phyloP scores from a whole-genome alignment of 106 monocot species.

The Dendrobium chrysotoxum region DNA sequence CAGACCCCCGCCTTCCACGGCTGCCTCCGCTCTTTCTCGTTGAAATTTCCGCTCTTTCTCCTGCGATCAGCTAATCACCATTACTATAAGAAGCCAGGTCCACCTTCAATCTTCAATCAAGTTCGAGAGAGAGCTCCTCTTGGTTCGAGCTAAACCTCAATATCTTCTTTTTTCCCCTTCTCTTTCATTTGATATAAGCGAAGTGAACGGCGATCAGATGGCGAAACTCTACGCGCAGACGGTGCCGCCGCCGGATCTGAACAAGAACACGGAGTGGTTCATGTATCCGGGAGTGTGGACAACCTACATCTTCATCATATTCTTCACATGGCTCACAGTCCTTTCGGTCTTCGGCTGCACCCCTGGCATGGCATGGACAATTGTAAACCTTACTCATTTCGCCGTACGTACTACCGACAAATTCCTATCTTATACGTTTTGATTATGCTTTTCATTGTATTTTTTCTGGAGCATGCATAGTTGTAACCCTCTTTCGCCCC shows the following conservation, averaged over 20 bases:
- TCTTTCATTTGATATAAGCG: neutral
- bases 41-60: neutral
- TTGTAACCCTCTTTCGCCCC: neutral
- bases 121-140: neutral
- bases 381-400: conserved; percentile 51
- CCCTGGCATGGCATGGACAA: conserved; percentile 56
- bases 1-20: neutral
- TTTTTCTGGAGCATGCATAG: neutral
- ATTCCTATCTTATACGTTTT: neutral
- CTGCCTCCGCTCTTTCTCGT: neutral
- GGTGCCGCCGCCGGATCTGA: conserved; percentile 47
- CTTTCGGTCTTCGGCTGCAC: conserved; percentile 51
- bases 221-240: conserved; percentile 54
- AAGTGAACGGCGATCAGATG: conserved; percentile 16
- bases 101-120: neutral
- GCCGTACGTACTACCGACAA: conserved; percentile 13
- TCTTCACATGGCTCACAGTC: conserved; percentile 52
- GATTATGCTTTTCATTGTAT: conserved; percentile 2
- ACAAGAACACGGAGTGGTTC: conserved; percentile 79
- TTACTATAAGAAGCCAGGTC: neutral
- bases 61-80: neutral
- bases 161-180: neutral
- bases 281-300: conserved; percentile 74
- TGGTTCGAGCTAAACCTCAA: too few relatives aligned
- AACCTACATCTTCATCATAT: conserved; percentile 61